Base-by-base conservation (phyloP, 2,329 filamentous ascomycete genomes). In the Arthroderma sp. region DNA sequence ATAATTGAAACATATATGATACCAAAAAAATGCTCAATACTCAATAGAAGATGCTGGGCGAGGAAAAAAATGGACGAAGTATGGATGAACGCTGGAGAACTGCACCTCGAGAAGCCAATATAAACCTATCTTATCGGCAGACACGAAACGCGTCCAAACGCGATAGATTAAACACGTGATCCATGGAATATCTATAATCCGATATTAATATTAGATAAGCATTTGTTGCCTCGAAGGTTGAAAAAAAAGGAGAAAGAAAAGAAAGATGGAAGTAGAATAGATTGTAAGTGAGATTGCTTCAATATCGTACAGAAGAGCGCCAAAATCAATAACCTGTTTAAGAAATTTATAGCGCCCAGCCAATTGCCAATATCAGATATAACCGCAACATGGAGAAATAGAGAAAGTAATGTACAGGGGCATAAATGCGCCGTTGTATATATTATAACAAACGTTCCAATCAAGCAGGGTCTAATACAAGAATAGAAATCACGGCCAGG, bases 81-180 rank as follows among this genome's bases (percentile, higher is more conserved):
- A 43, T 43, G 39, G n/a, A 43, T 19, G 39, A 43, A 23, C n/a
- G 39, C 23, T 23, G 19, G 5, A 21, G 9, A 19, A 8, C n/a
- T 13, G 21, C 8, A 21, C 2, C 41, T 28, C 11, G 2, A 13
- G 13, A 25, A 53, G 25, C 41, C 41, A 47, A 15, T 47, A 25
- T 23, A 25, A 11, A n/a, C 9, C 41, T 47, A 47, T 47, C 41
- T 25, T 28, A 43, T 43, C 39, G 21, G 41, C 15, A 19, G 41
- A 23, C 54, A 33, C 41, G 39, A 56, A 56, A 23, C 19, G 23
- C 54, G 33, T 56, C 5, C 23, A 38, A 56, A 44, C 38, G 38
- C 54, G 39, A 56, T 41, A 13, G n/a, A 11, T 19, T 31, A 31
- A 4, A 23, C 41, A 47, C 41, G 41, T 47, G 41, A 47, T 15